These are phyloP conservation scores for Helotiales sp. DNA, from an alignment of 2,329 filamentous ascomycete genomes.

Conservation along the genomic window DNA sequence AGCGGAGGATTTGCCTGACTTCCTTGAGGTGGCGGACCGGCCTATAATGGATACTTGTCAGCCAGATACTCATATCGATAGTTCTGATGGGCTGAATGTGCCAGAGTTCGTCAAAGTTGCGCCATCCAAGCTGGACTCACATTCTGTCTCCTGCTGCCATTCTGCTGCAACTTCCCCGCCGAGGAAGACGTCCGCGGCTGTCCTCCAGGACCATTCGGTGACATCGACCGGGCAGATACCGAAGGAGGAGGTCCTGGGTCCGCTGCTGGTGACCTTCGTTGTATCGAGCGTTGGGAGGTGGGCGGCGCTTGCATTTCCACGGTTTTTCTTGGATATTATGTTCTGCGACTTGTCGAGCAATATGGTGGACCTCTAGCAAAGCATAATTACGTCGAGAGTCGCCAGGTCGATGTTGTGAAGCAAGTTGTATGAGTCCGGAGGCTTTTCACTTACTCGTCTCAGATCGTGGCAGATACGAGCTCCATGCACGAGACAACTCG, in stretches of 20 bases:
- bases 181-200: slow-evolving; percentile 65
- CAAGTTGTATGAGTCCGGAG: neutral
- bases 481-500: neutral
- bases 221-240: slow-evolving; percentile 58
- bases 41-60: slow-evolving; percentile 19
- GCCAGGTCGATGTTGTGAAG: neutral
- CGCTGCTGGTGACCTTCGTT: slow-evolving; percentile 63
- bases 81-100: neutral
- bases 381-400: slow-evolving; percentile 11
- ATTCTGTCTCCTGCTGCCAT: slow-evolving; percentile 52
- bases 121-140: slow-evolving; percentile 46
- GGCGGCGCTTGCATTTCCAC: slow-evolving; percentile 51
- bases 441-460: neutral
- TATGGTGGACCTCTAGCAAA: slow-evolving; percentile 16
- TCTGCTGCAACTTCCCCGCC: slow-evolving; percentile 60
- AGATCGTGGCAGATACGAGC: neutral
- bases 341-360: too few relatives aligned
- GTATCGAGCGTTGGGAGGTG: slow-evolving; percentile 54
- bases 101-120: neutral
- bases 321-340: slow-evolving; percentile 4
- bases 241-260: slow-evolving; percentile 59
- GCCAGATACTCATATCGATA: neutral
- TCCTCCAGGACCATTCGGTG: slow-evolving; percentile 48
- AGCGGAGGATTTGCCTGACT: slow-evolving; percentile 42
- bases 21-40: slow-evolving; percentile 18